phyloP scores from a whole-genome alignment of 768 basidiomycete genomes.

The Boletus eberwhitei region DNA sequence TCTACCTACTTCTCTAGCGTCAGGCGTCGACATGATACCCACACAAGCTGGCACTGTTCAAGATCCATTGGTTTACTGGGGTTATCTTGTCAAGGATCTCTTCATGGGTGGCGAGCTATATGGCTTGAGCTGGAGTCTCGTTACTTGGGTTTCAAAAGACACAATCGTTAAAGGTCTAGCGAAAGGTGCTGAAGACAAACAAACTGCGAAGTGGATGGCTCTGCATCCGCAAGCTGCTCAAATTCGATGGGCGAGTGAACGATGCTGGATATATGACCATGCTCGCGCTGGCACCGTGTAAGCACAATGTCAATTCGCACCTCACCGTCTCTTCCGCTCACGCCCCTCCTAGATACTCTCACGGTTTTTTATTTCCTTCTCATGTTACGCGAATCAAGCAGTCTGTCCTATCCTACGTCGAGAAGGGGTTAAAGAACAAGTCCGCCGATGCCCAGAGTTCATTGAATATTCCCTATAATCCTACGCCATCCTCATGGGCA shows the following conservation, averaged over 20 bases:
- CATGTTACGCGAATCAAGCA: slow-evolving; percentile 69
- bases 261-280: slow-evolving; percentile 98
- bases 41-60: slow-evolving; percentile 18
- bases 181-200: slow-evolving; percentile 89
- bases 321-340: slow-evolving; percentile 5
- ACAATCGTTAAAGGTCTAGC: slow-evolving; percentile 61
- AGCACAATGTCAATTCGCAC: slow-evolving; percentile 28
- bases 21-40: background rate
- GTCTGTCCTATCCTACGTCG: slow-evolving; percentile 51
- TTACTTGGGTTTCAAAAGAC: slow-evolving; percentile 82
- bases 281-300: slow-evolving; percentile 92
- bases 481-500: slow-evolving; percentile 61
- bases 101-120: slow-evolving; percentile 98
- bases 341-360: slow-evolving; percentile 67
- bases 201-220: slow-evolving; percentile 89
- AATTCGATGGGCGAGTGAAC: slow-evolving; percentile 87
- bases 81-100: slow-evolving; percentile 83
- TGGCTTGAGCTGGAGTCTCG: slow-evolving; percentile 83
- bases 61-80: slow-evolving; percentile 84
- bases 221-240: slow-evolving; percentile 74
- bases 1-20: background rate
- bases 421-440: slow-evolving; percentile 39
- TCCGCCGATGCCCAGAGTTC: slow-evolving; percentile 27
- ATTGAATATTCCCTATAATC: slow-evolving; percentile 23
- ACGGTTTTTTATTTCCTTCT: slow-evolving; percentile 93